Conservation (phyloP, 768 basidiomycete genomes). For the Gyrodon lividus region DNA sequence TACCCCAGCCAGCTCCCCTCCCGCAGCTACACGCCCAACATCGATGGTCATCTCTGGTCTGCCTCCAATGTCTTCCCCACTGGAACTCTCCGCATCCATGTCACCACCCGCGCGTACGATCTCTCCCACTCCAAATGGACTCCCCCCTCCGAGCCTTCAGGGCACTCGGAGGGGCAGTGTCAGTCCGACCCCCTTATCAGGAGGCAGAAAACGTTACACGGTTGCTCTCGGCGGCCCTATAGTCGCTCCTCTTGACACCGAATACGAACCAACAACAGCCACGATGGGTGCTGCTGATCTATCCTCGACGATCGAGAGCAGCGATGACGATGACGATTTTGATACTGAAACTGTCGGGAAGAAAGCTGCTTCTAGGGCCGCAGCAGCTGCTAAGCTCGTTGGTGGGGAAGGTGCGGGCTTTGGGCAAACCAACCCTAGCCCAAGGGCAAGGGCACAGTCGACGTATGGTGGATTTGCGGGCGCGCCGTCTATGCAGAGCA, state of each 20-base stretch:
- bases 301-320: constrained; percentile 37
- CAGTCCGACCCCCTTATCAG: constrained; percentile 63
- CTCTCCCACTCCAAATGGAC: constrained; percentile 28
- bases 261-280: constrained; percentile 30
- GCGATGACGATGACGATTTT: constrained; percentile 36
- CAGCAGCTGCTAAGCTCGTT: constrained; percentile 36
- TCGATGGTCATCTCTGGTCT: constrained; percentile 47
- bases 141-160: constrained; percentile 44
- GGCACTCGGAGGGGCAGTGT: constrained; percentile 51
- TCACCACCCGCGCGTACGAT: constrained; percentile 24
- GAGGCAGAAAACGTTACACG: constrained; percentile 70
- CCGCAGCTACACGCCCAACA: constrained; percentile 38
- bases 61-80: constrained; percentile 29
- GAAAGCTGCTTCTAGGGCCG: constrained; percentile 30
- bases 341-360: constrained; percentile 57
- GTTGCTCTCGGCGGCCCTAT: constrained; percentile 81
- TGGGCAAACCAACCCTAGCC: constrained; percentile 16
- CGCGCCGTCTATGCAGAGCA: constrained; percentile 28
- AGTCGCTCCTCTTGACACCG: constrained; percentile 36
- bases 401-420: constrained; percentile 23
- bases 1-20: constrained; percentile 49
- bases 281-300: constrained; percentile 44
- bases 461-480: constrained; percentile 41
- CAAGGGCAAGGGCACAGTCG: constrained; percentile 55
- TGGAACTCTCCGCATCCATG: constrained; percentile 17